A percentile compares a stretch with the other conserved stretches of the same genome.
phyloP scores from a whole-genome alignment of 257 asterid genomes.

The Nicotiana noctiflora region DNA sequence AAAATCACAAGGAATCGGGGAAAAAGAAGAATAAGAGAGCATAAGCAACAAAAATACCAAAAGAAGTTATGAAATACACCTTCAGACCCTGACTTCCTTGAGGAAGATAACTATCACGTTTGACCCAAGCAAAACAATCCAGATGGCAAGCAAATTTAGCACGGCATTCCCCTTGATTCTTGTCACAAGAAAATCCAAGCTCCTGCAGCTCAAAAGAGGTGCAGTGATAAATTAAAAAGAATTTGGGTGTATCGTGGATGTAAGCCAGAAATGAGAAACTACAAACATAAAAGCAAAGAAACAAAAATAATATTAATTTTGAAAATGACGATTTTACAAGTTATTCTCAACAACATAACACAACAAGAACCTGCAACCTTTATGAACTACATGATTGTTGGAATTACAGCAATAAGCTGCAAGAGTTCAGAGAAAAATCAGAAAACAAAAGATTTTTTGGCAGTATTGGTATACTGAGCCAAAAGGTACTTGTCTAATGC shows the following conservation, averaged over 20 bases:
- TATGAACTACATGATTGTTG: background rate
- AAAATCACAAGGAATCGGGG: constrained; percentile 10
- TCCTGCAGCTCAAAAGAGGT: constrained; percentile 47
- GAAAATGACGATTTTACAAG: background rate
- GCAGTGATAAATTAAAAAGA: constrained; percentile 5
- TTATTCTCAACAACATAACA: background rate
- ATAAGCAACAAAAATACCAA: background rate
- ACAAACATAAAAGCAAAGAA: background rate
- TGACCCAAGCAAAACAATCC: constrained; percentile 99
- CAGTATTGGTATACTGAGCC: background rate
- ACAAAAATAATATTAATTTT: background rate
- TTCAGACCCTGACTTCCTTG: constrained; percentile 98
- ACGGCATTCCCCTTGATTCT: constrained; percentile 93
- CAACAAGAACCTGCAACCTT: background rate
- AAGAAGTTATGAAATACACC: constrained; percentile 34
- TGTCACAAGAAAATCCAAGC: constrained; percentile 92
- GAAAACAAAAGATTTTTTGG: background rate
- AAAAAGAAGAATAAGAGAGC: constrained; percentile 9
- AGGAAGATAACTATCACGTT: constrained; percentile 99
- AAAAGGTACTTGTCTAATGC: background rate
- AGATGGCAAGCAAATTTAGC: constrained; percentile 97
- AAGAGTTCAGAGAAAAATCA: background rate
- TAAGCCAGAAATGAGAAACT: background rate
- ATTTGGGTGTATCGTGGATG: background rate
- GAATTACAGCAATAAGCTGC: background rate